Base-by-base conservation (phyloP, 495 filamentous ascomycete species). In the Annulohypoxylon stygium region DNA sequence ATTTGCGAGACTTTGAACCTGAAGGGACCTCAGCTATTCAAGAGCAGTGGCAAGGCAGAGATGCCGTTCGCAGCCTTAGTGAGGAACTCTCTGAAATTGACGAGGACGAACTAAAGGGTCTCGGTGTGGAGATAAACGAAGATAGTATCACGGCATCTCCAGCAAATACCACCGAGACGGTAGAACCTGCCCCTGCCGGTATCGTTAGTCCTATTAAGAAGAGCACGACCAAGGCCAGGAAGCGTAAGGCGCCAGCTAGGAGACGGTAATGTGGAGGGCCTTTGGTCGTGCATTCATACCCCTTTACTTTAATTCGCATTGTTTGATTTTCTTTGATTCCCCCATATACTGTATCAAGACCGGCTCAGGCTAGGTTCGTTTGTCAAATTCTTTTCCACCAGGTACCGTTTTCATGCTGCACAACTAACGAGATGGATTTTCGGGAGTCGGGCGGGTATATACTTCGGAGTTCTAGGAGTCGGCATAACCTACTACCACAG, bases 81-180 rank as follows among this genome's bases (percentile, higher is more conserved):
- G 94, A 96, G 78, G 93, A 95, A 64, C 84, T 97, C 5, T 95
- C 90, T 60, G 94, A 97, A 70, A 88, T 97, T 74, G 93, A 95
- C 63, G 94, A 97, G 54, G 93, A 94, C 16, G 92, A 93, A 80
- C 83, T 97, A 55, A 86, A 91, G 79, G 87, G 91, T 75, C 79
- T 85, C 14, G 82, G 81, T 37, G 79, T 81, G 47, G 84, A 83
- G 39, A 79, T 85, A 48, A 81, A 83, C 45, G 80, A 82, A 61
- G 76, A 78, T 41, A 82, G 79, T 60, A 81, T 84, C 62, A 82
- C 78, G 5, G 82, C 83, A 5, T 83, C 82, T 11, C 79, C 81
- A 0, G 76, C 78, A 2, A 75, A 79, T 16, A 74, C 75, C 6
- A 69, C 68, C 23, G 69, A 74, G 14, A 41, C 71, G 10, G 70